Evolutionary conservation across 73 alveolate genomes (phyloP).

Genomic region (Paramecium primaurelia): DNA sequence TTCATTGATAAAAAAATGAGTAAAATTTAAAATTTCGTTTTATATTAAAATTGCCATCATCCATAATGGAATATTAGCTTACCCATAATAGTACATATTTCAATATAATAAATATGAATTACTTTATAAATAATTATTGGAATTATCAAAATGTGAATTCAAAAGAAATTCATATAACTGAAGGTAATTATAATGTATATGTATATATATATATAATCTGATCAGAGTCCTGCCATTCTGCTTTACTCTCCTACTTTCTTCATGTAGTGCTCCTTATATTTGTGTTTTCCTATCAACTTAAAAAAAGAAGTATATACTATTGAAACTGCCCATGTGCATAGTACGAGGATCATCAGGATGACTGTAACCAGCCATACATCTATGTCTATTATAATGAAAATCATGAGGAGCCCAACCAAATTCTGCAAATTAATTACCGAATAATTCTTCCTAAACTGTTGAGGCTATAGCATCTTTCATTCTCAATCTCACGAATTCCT

Average conservation of each 20-base stretch:
- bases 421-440: conserved; percentile 57
- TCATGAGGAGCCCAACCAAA: conserved; percentile 63
- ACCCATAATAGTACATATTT: no score
- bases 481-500: conserved; percentile 58
- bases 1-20: neutral
- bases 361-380: conserved; percentile 57
- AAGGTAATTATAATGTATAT: neutral
- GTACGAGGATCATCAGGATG: conserved; percentile 65
- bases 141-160: neutral
- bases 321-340: conserved; percentile 45
- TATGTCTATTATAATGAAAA: conserved; percentile 50
- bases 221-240: conserved; percentile 26
- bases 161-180: neutral
- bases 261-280: conserved; percentile 57
- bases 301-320: neutral
- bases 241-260: conserved; percentile 56
- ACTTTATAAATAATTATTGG: neutral
- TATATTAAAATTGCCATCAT: neutral
- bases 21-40: neutral
- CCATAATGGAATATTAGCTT: no score
- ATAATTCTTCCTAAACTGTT: conserved; percentile 58
- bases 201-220: neutral
- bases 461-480: conserved; percentile 62
- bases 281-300: conserved; percentile 29
- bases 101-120: neutral